These are phyloP conservation scores for Cryptococcus sp. DNA, from an alignment of 1,284 basidiomycete species.

Conservation along the genomic window DNA sequence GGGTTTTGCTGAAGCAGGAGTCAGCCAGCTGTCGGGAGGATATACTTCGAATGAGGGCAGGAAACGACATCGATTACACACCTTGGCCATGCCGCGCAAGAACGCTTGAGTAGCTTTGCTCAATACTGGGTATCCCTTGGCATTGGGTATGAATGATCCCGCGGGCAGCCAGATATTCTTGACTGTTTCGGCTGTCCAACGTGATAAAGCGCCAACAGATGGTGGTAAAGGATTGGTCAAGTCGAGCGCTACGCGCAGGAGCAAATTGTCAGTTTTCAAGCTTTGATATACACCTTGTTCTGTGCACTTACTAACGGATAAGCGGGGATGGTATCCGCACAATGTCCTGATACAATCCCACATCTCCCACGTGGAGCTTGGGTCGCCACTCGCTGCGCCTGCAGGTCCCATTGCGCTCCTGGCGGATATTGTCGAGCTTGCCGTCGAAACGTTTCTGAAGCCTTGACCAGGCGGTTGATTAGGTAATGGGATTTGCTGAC, in stretches of 20 bases:
- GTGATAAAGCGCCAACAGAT: conserved; percentile 66
- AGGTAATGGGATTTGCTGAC: background rate
- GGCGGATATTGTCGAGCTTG: conserved; percentile 31
- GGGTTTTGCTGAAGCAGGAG: conserved; percentile 66
- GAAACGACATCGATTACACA: conserved; percentile 49
- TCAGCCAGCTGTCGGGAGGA: background rate
- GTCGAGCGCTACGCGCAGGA: conserved; percentile 70
- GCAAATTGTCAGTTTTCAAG: background rate
- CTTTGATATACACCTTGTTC: background rate
- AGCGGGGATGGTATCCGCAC: conserved; percentile 79
- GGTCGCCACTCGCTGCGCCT: conserved; percentile 57
- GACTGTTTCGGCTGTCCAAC: conserved; percentile 93
- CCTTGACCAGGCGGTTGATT: conserved; percentile 2
- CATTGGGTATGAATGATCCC: conserved; percentile 89
- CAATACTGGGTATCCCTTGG: conserved; percentile 95
- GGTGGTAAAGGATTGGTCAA: conserved; percentile 81
- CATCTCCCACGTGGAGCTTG: conserved; percentile 92
- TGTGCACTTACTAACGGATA: conserved; percentile 70
- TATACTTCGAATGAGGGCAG: background rate
- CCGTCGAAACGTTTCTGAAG: conserved; percentile 23
- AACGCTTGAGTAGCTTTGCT: conserved; percentile 89
- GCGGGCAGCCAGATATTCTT: conserved; percentile 85
- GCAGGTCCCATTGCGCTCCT: conserved; percentile 10
- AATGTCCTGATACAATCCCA: conserved; percentile 92
- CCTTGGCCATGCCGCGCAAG: conserved; percentile 82